Conservation (phyloP, 768 basidiomycete genomes). For the Dioszegia aurantiaca region DNA sequence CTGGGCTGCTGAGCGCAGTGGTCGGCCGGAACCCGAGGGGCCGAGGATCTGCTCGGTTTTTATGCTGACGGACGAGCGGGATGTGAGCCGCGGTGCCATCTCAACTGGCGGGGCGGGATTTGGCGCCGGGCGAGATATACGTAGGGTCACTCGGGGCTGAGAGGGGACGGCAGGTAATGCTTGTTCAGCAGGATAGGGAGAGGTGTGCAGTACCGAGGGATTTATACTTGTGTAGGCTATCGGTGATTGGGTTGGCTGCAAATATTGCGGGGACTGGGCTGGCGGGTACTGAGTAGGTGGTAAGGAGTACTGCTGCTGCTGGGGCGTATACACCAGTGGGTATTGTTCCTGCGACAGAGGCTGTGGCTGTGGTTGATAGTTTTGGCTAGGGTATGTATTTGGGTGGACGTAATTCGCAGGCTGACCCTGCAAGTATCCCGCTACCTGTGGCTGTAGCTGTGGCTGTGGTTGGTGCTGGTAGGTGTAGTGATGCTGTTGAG, state of each 20-base stretch:
- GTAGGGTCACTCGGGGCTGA: constrained; percentile 1
- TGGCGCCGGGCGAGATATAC: not conserved
- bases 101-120: not conserved
- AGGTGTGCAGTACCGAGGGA: no score
- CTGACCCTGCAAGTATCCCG: no score
- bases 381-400: not conserved
- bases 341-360: not conserved
- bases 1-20: not conserved
- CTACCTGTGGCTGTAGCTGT: no score
- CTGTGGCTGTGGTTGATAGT: not conserved
- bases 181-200: not conserved
- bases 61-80: not conserved
- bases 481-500: not conserved
- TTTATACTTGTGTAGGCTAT: not conserved
- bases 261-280: no score
- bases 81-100: not conserved
- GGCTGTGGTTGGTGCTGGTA: not conserved
- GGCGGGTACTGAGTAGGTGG: no score
- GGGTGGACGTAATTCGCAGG: not conserved
- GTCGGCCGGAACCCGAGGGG: not conserved
- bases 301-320: no score
- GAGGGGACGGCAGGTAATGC: constrained; percentile 6
- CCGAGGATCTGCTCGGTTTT: not conserved
- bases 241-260: no score
- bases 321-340: not conserved